phyloP scores from a whole-genome alignment of 169 alveolate species.

The Plasmodium chabaudi region DNA sequence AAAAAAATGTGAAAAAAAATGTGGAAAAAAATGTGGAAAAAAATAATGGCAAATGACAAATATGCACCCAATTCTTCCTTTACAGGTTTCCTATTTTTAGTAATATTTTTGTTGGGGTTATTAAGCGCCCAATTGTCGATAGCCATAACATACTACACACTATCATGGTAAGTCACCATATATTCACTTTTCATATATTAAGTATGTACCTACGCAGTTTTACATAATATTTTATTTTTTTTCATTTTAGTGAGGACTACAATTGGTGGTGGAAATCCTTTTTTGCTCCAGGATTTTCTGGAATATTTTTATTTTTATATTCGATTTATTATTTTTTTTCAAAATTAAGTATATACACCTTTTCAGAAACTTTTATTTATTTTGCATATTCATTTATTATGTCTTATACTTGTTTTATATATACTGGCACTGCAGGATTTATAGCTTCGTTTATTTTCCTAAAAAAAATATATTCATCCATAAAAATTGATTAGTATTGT shows the following conservation, averaged over 20 bases:
- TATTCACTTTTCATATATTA: background rate
- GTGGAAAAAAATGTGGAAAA: background rate
- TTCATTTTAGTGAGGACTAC: constrained; percentile 82
- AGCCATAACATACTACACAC: constrained; percentile 79
- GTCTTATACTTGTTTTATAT: constrained; percentile 83
- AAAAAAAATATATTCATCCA: constrained; percentile 84
- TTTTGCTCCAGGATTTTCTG: constrained; percentile 84
- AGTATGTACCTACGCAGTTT: background rate
- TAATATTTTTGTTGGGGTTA: constrained; percentile 76
- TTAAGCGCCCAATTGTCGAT: constrained; percentile 84
- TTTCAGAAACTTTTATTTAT: constrained; percentile 85
- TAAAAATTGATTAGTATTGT: constrained; percentile 80
- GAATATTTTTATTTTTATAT: constrained; percentile 84
- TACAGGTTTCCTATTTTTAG: constrained; percentile 78
- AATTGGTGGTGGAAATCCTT: constrained; percentile 91
- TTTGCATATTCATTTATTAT: constrained; percentile 86
- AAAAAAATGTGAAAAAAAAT: background rate
- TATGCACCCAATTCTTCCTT: background rate
- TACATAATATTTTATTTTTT: background rate
- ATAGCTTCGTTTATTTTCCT: constrained; percentile 86
- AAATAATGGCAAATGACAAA: background rate
- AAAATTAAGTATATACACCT: constrained; percentile 79
- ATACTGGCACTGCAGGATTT: constrained; percentile 88
- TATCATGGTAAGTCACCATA: constrained; percentile 64
- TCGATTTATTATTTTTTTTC: constrained; percentile 81